Conservation (phyloP, 2,329 filamentous ascomycete genomes). For the Geosmithia morbida region DNA sequence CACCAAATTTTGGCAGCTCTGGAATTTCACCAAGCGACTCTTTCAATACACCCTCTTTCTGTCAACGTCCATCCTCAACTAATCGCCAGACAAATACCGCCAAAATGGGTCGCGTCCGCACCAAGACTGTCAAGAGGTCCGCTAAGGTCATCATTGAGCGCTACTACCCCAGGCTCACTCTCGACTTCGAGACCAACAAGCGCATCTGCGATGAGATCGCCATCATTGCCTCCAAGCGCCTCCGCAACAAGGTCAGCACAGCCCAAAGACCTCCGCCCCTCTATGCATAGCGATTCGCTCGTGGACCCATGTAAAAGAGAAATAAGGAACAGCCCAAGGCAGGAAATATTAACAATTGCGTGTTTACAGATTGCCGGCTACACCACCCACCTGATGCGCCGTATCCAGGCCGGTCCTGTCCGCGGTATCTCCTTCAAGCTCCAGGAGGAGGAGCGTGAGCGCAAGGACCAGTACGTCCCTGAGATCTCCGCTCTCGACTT, state of each 20-base stretch:
- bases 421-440: conserved; percentile 99
- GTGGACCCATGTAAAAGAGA: neutral
- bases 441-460: conserved; percentile 99
- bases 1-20: conserved; percentile 1
- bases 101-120: conserved; percentile 59
- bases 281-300: neutral
- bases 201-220: conserved; percentile 99
- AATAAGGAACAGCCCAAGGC: neutral
- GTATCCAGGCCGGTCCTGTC: conserved; percentile 97
- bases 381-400: conserved; percentile 99
- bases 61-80: conserved; percentile 1
- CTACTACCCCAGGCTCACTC: conserved; percentile 93
- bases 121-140: conserved; percentile 59
- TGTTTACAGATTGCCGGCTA: conserved; percentile 75
- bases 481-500: conserved; percentile 98
- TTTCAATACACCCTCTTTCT: neutral
- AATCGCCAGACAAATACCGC: conserved; percentile 27
- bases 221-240: conserved; percentile 97
- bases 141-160: conserved; percentile 99
- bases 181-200: conserved; percentile 99
- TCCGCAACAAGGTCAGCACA: conserved; percentile 84
- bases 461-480: conserved; percentile 99
- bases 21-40: neutral
- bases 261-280: neutral
- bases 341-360: neutral